Evolutionary conservation across 352 stramenopile genomes (phyloP).

Genomic region (Phytophthora capsici): DNA sequence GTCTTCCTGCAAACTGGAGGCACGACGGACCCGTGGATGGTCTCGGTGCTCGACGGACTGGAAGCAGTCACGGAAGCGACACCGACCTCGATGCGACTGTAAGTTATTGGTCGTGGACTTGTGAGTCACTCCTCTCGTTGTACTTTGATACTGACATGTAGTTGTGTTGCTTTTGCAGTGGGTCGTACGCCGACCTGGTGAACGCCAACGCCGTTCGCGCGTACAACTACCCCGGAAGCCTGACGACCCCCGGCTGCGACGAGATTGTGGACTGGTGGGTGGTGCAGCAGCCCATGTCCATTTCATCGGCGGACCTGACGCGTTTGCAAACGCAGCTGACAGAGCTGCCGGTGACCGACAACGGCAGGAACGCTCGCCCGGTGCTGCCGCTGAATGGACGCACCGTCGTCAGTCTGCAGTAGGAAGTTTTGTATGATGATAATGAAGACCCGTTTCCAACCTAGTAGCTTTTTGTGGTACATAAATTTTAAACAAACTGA

Average conservation of each 20-base stretch:
- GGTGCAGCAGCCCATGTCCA: constrained; percentile 41
- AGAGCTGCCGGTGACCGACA: constrained; percentile 30
- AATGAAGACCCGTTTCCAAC: no score
- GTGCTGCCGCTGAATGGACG: constrained; percentile 39
- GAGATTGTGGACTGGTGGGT: constrained; percentile 67
- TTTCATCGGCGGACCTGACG: constrained; percentile 37
- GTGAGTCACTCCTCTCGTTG: neutral
- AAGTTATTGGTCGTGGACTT: neutral
- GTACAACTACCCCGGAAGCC: constrained; percentile 63
- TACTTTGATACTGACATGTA: neutral
- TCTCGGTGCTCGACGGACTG: constrained; percentile 33
- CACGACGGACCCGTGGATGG: constrained; percentile 33
- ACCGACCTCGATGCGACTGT: constrained; percentile 11
- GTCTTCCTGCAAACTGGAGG: constrained; percentile 29
- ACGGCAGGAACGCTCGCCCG: constrained; percentile 17
- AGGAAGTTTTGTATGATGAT: neutral
- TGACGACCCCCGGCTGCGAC: constrained; percentile 51
- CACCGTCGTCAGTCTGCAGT: constrained; percentile 12
- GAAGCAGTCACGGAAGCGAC: constrained; percentile 19
- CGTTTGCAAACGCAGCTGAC: constrained; percentile 25
- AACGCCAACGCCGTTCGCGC: constrained; percentile 9
- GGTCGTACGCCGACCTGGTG: constrained; percentile 25
- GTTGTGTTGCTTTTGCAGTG: constrained; percentile 5
- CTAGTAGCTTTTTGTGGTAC: no score
- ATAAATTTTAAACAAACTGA: no score